Evolutionary conservation across 768 basidiomycete species (phyloP).

Genomic region (Amanita brunnescens): DNA sequence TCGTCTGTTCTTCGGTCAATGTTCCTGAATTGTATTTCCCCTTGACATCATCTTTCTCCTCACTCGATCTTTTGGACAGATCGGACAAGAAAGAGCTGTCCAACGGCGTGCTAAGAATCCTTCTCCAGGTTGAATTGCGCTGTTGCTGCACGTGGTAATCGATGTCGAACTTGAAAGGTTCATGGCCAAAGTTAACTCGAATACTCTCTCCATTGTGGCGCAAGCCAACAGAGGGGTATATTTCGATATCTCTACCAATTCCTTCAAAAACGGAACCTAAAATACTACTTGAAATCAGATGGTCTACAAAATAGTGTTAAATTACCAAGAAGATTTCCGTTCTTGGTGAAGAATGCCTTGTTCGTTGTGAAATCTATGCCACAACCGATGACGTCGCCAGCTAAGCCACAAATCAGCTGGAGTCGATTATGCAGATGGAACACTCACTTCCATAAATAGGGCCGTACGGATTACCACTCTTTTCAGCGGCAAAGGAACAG

Average conservation of each 20-base stretch:
- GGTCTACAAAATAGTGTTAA: background rate
- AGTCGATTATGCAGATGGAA: background rate
- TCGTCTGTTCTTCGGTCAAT: conserved; percentile 39
- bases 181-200: conserved; percentile 83
- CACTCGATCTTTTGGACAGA: conserved; percentile 14
- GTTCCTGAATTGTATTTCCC: conserved; percentile 8
- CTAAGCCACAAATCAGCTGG: conserved; percentile 26
- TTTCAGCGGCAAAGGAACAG: conserved; percentile 63
- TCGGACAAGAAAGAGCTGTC: conserved; percentile 27
- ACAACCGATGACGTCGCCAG: conserved; percentile 84
- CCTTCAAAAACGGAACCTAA: conserved; percentile 65
- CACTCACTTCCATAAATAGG: conserved; percentile 72
- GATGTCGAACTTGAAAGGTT: conserved; percentile 84
- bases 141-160: conserved; percentile 74
- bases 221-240: conserved; percentile 87
- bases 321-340: conserved; percentile 63
- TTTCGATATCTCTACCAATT: conserved; percentile 51
- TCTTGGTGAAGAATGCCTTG: conserved; percentile 85
- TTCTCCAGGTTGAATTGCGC: conserved; percentile 56
- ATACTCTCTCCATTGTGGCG: conserved; percentile 72
- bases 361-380: conserved; percentile 84
- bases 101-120: conserved; percentile 51
- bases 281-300: conserved; percentile 8
- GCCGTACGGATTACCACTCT: conserved; percentile 64
- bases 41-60: conserved; percentile 16